Evolutionary conservation across 805 yeast species (phyloP), one percentile per base, ranked within the genome.

Genomic region (Kodamaea nitidulidarum): DNA sequence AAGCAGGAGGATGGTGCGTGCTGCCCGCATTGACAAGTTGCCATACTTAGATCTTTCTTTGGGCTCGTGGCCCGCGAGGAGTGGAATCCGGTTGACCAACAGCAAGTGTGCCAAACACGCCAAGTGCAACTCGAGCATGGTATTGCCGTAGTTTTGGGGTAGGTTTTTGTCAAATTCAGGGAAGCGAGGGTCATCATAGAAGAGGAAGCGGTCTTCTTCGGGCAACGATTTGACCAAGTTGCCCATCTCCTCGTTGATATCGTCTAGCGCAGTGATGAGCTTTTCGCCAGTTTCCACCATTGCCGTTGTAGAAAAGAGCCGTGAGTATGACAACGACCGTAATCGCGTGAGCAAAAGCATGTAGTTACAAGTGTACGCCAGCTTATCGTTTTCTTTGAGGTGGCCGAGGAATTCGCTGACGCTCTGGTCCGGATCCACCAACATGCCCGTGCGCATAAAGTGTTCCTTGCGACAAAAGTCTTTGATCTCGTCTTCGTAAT

Each of bases 81-180:
- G 53, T 1, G 68, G 66, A 14, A 64, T 48, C 18, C 70, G 42
- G 45, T 67, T 67, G 35, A 66, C 52, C 15, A 60, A 52, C 66
- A 65, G 56, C 36, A 65, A 43, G 38, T 67, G 71, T 24, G 56
- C 44, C 40, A 66, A 63, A 46, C 39, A 67, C 1, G 61, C 48
- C 31, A 65, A 50, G 29, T 62, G 65, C 12, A 57, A 43, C 1
- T 51, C 46, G 18, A 62, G 35, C 10, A 51, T 26, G 15, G 41
- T 38, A 33, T 57, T 58, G 4, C 41, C 11, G 11, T 20, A 31
- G 7, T 28, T 21, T 7, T 10, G 16, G 1, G 15, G 16, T 1
- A 16, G 4, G 2, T 24, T 35, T n/a, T 20, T 32, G 2, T 36
- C 24, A n/a, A 41, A n/a, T n/a, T 22, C 29, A 10, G 38, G 42